Conservation (phyloP, 805 yeast species). For the Lachancea sp. region DNA sequence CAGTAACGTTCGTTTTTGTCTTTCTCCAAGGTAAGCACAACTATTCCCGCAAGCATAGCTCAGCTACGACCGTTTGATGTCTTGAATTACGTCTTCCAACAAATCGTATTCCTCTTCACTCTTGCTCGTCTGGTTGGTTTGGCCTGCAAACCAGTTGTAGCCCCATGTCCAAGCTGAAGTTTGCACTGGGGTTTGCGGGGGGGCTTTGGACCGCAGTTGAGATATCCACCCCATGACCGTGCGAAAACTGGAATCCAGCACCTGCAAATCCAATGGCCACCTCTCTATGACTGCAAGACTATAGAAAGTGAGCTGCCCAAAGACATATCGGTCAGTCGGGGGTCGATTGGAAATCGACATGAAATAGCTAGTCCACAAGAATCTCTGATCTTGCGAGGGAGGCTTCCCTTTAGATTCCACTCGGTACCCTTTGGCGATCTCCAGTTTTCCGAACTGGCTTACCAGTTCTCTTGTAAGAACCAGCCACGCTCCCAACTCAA, state of each 20-base stretch:
- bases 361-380: slow-evolving; percentile 3
- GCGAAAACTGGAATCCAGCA: slow-evolving; percentile 4
- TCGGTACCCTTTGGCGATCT: neutral
- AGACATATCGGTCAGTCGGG: slow-evolving; percentile 2
- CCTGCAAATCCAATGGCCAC: slow-evolving; percentile 6
- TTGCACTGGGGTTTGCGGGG: neutral
- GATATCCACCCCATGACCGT: slow-evolving; percentile 4
- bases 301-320: slow-evolving; percentile 5
- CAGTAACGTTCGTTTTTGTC: too few relatives aligned
- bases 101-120: slow-evolving; percentile 17
- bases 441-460: slow-evolving; percentile 1
- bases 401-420: neutral
- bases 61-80: slow-evolving; percentile 6
- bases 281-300: slow-evolving; percentile 3
- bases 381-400: neutral
- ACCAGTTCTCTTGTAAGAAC: slow-evolving; percentile 5
- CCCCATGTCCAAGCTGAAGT: slow-evolving; percentile 4
- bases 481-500: slow-evolving; percentile 8
- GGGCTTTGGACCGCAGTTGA: neutral
- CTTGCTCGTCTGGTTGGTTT: neutral
- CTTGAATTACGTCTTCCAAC: slow-evolving; percentile 17
- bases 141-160: slow-evolving; percentile 4
- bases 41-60: too few relatives aligned
- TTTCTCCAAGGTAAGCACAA: too few relatives aligned
- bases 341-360: slow-evolving; percentile 1